Percentiles rank a stretch among this genome's conserved stretches.
These are phyloP conservation scores for Macrolepiota fuliginosa DNA, from an alignment of 768 basidiomycete species.

Conservation along the genomic window DNA sequence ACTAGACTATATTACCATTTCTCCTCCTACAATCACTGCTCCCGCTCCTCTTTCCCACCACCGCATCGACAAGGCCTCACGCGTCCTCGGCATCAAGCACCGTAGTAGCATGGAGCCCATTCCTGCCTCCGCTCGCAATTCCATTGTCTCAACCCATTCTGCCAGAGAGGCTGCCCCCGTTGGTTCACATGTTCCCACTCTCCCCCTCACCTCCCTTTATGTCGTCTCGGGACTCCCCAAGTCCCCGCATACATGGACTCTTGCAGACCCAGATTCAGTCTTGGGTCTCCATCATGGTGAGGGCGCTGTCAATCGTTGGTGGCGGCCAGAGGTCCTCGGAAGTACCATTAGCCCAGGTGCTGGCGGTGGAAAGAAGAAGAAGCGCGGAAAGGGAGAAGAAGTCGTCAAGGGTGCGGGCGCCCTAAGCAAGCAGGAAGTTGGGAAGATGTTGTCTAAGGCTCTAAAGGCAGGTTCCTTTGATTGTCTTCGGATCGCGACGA, in stretches of 20 bases:
- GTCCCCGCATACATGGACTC: slow-evolving; percentile 86
- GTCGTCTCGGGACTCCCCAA: slow-evolving; percentile 89
- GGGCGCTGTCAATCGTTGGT: slow-evolving; percentile 85
- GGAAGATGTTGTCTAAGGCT: slow-evolving; percentile 88
- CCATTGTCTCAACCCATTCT: slow-evolving; percentile 75
- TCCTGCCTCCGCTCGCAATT: slow-evolving; percentile 72
- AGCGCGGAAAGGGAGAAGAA: slow-evolving; percentile 61
- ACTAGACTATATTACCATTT: slow-evolving; percentile 67
- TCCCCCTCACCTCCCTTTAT: slow-evolving; percentile 80
- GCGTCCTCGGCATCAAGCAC: slow-evolving; percentile 74
- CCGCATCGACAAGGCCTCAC: slow-evolving; percentile 72
- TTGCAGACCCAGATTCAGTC: slow-evolving; percentile 81
- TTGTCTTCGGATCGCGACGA: slow-evolving; percentile 7
- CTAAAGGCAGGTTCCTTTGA: slow-evolving; percentile 60
- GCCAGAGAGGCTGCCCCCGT: slow-evolving; percentile 53
- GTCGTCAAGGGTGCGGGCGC: slow-evolving; percentile 75
- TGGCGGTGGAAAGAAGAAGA: slow-evolving; percentile 76
- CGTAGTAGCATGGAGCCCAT: slow-evolving; percentile 83
- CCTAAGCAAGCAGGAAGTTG: slow-evolving; percentile 81
- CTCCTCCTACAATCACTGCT: slow-evolving; percentile 28
- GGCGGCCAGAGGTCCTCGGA: slow-evolving; percentile 89
- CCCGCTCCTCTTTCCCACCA: slow-evolving; percentile 34
- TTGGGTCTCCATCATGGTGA: slow-evolving; percentile 80
- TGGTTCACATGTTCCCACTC: slow-evolving; percentile 63
- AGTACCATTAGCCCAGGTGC: slow-evolving; percentile 84